phyloP scores from a whole-genome alignment of 495 filamentous ascomycete genomes.

The Patellaria atrata region DNA sequence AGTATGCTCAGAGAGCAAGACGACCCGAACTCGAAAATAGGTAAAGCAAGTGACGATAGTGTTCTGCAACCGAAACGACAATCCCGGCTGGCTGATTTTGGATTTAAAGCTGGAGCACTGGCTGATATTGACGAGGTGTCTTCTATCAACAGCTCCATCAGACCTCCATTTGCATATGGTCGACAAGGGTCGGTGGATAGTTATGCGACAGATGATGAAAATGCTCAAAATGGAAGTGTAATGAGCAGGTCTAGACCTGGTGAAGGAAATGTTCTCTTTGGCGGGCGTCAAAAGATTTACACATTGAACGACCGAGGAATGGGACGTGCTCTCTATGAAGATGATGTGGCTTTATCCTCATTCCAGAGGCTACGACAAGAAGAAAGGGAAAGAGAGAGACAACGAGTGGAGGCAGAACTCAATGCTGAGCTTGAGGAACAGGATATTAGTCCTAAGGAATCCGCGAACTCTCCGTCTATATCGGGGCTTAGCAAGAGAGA shows the following conservation, averaged over 20 bases:
- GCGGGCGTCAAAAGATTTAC: conserved; percentile 91
- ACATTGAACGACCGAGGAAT: conserved; percentile 35
- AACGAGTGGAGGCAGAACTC: conserved; percentile 24
- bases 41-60: conserved; percentile 89
- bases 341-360: conserved; percentile 65
- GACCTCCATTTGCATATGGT: conserved; percentile 39
- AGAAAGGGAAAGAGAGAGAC: conserved; percentile 36
- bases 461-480: conserved; percentile 40
- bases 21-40: conserved; percentile 71
- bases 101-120: conserved; percentile 44
- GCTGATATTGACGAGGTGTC: conserved; percentile 81
- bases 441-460: conserved; percentile 8
- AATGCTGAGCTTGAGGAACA: conserved; percentile 21
- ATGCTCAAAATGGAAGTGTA: conserved; percentile 46
- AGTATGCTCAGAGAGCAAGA: conserved; percentile 93
- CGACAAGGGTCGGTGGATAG: conserved; percentile 41
- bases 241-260: conserved; percentile 73
- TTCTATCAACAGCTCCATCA: conserved; percentile 53
- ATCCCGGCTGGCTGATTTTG: conserved; percentile 42
- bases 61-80: conserved; percentile 71
- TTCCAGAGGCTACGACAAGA: conserved; percentile 60
- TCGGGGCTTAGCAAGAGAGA: conserved; percentile 58
- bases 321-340: conserved; percentile 65
- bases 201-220: conserved; percentile 57
- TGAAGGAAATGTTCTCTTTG: conserved; percentile 90